Percentiles rank a stretch among this genome's conserved stretches.
phyloP scores from a whole-genome alignment of 352 stramenopile species.

The Globisporangium iwayamae region DNA sequence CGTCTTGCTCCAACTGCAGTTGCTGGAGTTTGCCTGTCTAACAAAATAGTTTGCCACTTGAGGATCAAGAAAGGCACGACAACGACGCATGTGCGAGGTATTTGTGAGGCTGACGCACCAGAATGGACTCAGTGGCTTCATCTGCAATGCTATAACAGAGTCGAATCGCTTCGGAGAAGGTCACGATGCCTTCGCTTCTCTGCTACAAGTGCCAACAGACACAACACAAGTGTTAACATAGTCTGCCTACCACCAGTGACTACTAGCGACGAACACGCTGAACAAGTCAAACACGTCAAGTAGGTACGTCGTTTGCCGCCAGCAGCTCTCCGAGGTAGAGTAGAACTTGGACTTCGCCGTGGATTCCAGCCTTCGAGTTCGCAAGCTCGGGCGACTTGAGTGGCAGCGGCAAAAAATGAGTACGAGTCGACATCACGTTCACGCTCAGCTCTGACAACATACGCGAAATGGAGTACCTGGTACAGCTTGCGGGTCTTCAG shows the following conservation, averaged over 20 bases:
- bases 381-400: conserved; percentile 27
- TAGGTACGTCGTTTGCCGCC: conserved; percentile 34
- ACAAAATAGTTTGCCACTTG: background rate
- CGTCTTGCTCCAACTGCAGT: conserved; percentile 34
- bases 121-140: conserved; percentile 37
- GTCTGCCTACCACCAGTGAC: background rate
- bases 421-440: background rate
- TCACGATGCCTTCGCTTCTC: conserved; percentile 25
- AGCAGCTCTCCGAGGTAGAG: conserved; percentile 44
- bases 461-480: conserved; percentile 18
- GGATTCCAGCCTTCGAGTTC: conserved; percentile 23
- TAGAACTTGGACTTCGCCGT: conserved; percentile 45
- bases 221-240: background rate
- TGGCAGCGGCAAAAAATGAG: background rate
- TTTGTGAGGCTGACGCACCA: conserved; percentile 21
- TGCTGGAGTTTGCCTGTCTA: conserved; percentile 39
- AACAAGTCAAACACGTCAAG: background rate
- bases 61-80: background rate
- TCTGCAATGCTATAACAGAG: conserved; percentile 43
- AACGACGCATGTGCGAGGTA: background rate
- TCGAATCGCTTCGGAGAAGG: conserved; percentile 37
- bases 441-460: background rate
- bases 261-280: background rate
- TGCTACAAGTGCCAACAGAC: conserved; percentile 19
- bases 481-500: conserved; percentile 31